Conservation (phyloP, 345 rosid species). For the Firmiana major region DNA sequence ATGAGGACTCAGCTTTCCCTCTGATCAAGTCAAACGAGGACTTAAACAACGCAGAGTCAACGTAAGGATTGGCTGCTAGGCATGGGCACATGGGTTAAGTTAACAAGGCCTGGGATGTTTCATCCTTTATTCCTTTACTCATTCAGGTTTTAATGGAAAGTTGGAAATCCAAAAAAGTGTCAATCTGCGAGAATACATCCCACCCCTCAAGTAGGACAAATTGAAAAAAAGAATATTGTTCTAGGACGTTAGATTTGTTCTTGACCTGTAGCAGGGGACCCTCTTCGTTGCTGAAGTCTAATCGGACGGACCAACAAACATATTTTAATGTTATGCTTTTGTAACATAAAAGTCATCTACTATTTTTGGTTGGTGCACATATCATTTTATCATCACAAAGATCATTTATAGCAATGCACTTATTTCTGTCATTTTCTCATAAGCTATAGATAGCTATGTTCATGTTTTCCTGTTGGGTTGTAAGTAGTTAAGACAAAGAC, state of each 20-base stretch:
- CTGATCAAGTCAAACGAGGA: too few species aligned
- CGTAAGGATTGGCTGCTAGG: too few species aligned
- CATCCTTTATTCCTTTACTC: too few species aligned
- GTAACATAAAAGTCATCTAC: neutral
- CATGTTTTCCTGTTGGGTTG: neutral
- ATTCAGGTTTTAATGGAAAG: too few species aligned
- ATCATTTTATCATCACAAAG: neutral
- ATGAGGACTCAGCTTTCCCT: too few species aligned
- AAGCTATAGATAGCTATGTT: neutral
- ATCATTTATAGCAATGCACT: neutral
- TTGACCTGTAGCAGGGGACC: neutral
- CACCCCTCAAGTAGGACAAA: slow-evolving; percentile 11
- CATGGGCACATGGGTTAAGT: too few species aligned
- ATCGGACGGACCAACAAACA: slow-evolving; percentile 5
- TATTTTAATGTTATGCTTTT: slow-evolving; percentile 2
- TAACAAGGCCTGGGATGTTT: too few species aligned
- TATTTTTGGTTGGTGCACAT: neutral
- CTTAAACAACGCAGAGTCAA: too few species aligned
- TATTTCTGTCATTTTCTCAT: neutral
- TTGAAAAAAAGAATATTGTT: neutral
- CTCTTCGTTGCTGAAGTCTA: neutral
- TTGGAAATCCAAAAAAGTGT: too few species aligned
- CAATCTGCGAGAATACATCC: neutral
- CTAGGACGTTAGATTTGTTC: neutral
- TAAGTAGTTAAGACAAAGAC: neutral